These are phyloP conservation scores for Singerocomus inundabilis DNA, from an alignment of 1,284 basidiomycete genomes.

Conservation along the genomic window DNA sequence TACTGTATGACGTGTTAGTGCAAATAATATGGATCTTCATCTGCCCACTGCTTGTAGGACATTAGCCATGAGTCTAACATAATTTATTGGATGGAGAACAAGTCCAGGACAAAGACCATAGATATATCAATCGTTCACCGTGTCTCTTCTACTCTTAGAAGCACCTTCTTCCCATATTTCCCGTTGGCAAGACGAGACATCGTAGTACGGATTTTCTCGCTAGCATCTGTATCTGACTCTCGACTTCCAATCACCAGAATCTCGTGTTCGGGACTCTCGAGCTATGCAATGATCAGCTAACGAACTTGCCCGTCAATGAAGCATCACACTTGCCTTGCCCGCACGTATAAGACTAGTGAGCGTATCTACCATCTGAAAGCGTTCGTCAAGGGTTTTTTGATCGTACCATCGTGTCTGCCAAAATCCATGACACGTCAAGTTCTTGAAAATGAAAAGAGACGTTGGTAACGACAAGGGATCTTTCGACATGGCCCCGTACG, in stretches of 20 bases:
- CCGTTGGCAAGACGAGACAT: slow-evolving; percentile 53
- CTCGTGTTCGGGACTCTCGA: slow-evolving; percentile 65
- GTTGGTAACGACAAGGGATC: slow-evolving; percentile 76
- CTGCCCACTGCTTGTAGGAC: neutral
- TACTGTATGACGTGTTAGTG: neutral
- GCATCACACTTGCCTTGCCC: slow-evolving; percentile 49
- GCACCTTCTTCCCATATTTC: slow-evolving; percentile 66
- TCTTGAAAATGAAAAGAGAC: slow-evolving; percentile 80
- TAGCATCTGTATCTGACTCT: slow-evolving; percentile 54
- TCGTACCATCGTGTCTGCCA: slow-evolving; percentile 78
- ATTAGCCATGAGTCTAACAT: neutral
- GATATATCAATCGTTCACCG: slow-evolving; percentile 1
- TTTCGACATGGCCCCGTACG: slow-evolving; percentile 89
- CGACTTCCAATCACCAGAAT: slow-evolving; percentile 52
- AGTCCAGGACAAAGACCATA: neutral
- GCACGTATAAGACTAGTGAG: slow-evolving; percentile 51
- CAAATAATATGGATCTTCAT: neutral
- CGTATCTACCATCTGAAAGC: slow-evolving; percentile 45
- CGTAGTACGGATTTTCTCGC: slow-evolving; percentile 44
- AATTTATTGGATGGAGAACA: neutral
- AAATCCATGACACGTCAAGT: slow-evolving; percentile 69
- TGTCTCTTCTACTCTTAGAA: slow-evolving; percentile 53
- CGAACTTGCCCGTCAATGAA: neutral
- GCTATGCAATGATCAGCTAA: slow-evolving; percentile 37
- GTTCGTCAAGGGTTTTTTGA: slow-evolving; percentile 41